Percentiles rank a stretch among this genome's conserved stretches.
phyloP scores from a whole-genome alignment of 192 early-diverging fungal genomes.

The Coemansia sp. region DNA sequence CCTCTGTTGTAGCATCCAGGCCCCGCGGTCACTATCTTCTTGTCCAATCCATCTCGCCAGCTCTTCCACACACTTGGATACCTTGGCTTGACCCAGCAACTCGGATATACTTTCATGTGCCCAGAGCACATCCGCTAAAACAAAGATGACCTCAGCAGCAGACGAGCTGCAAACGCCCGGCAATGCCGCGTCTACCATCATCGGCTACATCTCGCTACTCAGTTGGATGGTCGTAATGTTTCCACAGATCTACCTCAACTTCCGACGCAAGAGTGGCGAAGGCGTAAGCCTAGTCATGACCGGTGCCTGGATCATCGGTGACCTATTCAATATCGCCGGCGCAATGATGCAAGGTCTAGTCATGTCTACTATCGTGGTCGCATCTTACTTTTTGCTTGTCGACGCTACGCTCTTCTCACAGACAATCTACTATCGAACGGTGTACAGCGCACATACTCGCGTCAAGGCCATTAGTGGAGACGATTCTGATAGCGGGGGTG shows the following conservation, averaged over 20 bases:
- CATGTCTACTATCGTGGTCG: conserved; percentile 70
- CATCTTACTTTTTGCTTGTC: conserved; percentile 71
- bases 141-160: conserved; percentile 3
- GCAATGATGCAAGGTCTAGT: conserved; percentile 72
- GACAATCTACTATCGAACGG: conserved; percentile 63
- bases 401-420: conserved; percentile 70
- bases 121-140: neutral
- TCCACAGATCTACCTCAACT: conserved; percentile 81
- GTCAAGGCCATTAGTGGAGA: conserved; percentile 12
- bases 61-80: neutral
- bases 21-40: neutral
- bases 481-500: conserved; percentile 3
- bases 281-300: conserved; percentile 73
- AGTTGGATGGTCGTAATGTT: conserved; percentile 85
- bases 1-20: neutral
- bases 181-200: conserved; percentile 22
- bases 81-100: neutral
- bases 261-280: conserved; percentile 73
- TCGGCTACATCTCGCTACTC: conserved; percentile 68
- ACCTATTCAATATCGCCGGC: conserved; percentile 74
- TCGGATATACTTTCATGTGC: conserved; percentile 8
- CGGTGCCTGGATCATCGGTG: conserved; percentile 76
- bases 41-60: neutral
- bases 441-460: conserved; percentile 31
- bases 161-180: neutral